Percentiles rank a stretch among this genome's conserved stretches.
These are phyloP conservation scores for Aspergillus ibericus DNA, from an alignment of 2,329 filamentous ascomycete species.

Conservation along the genomic window DNA sequence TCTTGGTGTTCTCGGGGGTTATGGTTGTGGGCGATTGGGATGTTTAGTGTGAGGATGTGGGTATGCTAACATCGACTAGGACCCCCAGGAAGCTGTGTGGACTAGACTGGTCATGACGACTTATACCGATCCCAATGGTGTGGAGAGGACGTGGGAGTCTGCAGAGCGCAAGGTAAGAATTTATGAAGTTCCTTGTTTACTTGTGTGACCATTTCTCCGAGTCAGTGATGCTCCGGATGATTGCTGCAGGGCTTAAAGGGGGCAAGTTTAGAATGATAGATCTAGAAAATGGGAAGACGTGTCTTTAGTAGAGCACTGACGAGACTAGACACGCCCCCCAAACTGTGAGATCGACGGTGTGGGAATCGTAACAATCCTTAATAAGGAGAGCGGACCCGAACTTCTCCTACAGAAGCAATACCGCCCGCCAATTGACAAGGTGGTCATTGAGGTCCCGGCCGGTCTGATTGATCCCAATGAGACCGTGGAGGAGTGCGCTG, in stretches of 20 bases:
- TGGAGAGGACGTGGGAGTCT: constrained; percentile 47
- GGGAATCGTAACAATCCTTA: constrained; percentile 60
- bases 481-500: constrained; percentile 55
- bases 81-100: constrained; percentile 44
- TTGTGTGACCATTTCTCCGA: no score
- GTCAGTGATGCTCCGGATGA: no score
- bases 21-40: neutral
- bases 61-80: constrained; percentile 28
- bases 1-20: neutral
- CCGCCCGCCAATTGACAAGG: constrained; percentile 58
- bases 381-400: constrained; percentile 52
- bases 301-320: neutral
- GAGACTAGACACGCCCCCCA: constrained; percentile 45
- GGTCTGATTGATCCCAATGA: constrained; percentile 61
- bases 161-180: constrained; percentile 43
- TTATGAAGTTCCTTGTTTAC: neutral
- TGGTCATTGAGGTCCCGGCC: constrained; percentile 61
- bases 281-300: no score
- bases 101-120: constrained; percentile 43
- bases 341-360: constrained; percentile 57
- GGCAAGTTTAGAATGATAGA: no score
- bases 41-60: neutral
- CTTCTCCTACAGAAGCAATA: constrained; percentile 60
- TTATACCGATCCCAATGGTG: constrained; percentile 45
- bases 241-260: no score